Conservation (phyloP, 768 basidiomycete genomes). For the Hortiboletus campestris region DNA sequence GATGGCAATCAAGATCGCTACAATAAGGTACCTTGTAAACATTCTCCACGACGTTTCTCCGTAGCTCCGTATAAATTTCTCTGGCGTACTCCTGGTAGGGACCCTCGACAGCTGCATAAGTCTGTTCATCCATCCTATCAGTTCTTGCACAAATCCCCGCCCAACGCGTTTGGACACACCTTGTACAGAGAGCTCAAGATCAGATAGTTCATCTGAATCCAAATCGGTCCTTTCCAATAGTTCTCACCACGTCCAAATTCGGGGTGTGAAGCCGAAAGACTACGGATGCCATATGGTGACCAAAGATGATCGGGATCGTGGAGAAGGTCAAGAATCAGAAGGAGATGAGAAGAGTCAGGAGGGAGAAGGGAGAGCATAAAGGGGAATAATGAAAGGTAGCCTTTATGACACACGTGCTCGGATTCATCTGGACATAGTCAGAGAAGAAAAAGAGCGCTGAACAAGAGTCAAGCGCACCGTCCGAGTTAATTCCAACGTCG, state of each 20-base stretch:
- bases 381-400: conserved; percentile 94
- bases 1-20: neutral
- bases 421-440: conserved; percentile 69
- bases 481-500: conserved; percentile 79
- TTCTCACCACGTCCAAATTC: conserved; percentile 91
- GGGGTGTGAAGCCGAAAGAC: conserved; percentile 83
- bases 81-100: conserved; percentile 74
- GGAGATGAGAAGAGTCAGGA: conserved; percentile 74
- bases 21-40: conserved; percentile 59
- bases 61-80: conserved; percentile 76
- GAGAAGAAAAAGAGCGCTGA: neutral
- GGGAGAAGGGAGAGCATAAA: conserved; percentile 81
- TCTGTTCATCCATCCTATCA: conserved; percentile 42
- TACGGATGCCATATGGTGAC: conserved; percentile 89
- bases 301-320: conserved; percentile 82
- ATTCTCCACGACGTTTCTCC: conserved; percentile 83
- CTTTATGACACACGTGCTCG: conserved; percentile 84
- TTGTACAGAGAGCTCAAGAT: conserved; percentile 76
- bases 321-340: conserved; percentile 76
- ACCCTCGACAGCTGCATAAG: conserved; percentile 75
- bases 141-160: neutral
- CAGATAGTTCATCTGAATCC: conserved; percentile 98
- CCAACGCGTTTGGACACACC: conserved; percentile 36
- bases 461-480: conserved; percentile 50
- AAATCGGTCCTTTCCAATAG: conserved; percentile 97